Evolutionary conservation across 169 alveolate genomes (phyloP).

Genomic region (Plasmodium ovale): DNA sequence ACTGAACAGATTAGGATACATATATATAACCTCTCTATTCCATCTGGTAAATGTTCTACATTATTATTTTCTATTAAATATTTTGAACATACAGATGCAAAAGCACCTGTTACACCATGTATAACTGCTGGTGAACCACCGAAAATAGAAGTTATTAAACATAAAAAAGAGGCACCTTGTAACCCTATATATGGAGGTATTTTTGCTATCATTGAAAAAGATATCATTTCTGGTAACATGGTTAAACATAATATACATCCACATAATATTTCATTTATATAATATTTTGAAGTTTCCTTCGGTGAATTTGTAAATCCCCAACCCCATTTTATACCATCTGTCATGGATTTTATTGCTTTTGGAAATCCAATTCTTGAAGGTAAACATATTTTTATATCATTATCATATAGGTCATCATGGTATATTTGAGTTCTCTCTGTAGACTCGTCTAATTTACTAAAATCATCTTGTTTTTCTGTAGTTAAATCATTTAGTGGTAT

Average conservation of each 20-base stretch:
- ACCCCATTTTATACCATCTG: slow-evolving; percentile 74
- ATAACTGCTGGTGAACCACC: slow-evolving; percentile 89
- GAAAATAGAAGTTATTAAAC: slow-evolving; percentile 84
- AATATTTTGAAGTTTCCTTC: slow-evolving; percentile 77
- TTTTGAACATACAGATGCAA: slow-evolving; percentile 83
- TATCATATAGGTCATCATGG: slow-evolving; percentile 57
- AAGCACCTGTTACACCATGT: slow-evolving; percentile 86
- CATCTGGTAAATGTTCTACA: slow-evolving; percentile 38
- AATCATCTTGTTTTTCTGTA: slow-evolving; percentile 6
- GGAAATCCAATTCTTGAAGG: slow-evolving; percentile 62
- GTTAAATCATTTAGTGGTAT: background rate
- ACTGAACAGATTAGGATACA: slow-evolving; percentile 82
- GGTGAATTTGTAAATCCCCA: slow-evolving; percentile 76
- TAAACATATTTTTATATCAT: slow-evolving; percentile 69
- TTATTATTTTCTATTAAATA: slow-evolving; percentile 74
- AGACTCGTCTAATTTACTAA: slow-evolving; percentile 34
- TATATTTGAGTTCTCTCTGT: slow-evolving; percentile 61
- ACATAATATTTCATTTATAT: slow-evolving; percentile 82
- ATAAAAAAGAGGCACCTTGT: slow-evolving; percentile 86
- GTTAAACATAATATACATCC: slow-evolving; percentile 86
- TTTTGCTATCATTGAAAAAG: slow-evolving; percentile 87
- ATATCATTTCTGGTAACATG: slow-evolving; percentile 87
- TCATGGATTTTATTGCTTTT: slow-evolving; percentile 48
- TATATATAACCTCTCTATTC: slow-evolving; percentile 64
- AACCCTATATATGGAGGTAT: slow-evolving; percentile 86